Percentiles rank a stretch among this genome's conserved stretches.
Evolutionary conservation across 805 yeast species (phyloP).

Genomic region (Ogataea populi-albae): DNA sequence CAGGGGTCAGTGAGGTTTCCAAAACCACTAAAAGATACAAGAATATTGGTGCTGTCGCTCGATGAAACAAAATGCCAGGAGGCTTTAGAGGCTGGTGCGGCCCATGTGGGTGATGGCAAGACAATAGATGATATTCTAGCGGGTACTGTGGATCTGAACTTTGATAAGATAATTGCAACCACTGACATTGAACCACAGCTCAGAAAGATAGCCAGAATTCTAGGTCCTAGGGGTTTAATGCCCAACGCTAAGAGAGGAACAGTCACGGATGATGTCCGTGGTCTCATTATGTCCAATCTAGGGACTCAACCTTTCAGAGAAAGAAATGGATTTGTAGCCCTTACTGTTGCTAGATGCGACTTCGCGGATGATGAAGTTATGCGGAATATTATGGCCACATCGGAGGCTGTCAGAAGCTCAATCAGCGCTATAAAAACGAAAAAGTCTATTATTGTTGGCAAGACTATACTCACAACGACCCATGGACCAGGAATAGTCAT

Average conservation of each 20-base stretch:
- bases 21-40: constrained; percentile 62
- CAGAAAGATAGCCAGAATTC: constrained; percentile 64
- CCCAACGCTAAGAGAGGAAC: constrained; percentile 87
- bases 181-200: constrained; percentile 71
- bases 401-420: constrained; percentile 55
- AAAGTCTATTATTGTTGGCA: constrained; percentile 68
- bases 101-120: constrained; percentile 68
- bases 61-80: constrained; percentile 49
- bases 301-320: constrained; percentile 82
- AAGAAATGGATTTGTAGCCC: constrained; percentile 52
- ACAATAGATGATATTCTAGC: constrained; percentile 59
- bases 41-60: constrained; percentile 66
- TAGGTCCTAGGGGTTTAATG: constrained; percentile 89
- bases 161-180: constrained; percentile 80
- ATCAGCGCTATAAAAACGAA: constrained; percentile 57
- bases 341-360: constrained; percentile 74
- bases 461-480: constrained; percentile 64
- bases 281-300: constrained; percentile 49
- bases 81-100: constrained; percentile 59
- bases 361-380: constrained; percentile 76
- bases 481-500: constrained; percentile 80
- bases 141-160: constrained; percentile 51
- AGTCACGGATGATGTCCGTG: constrained; percentile 62
- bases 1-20: constrained; percentile 73
- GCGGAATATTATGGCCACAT: constrained; percentile 65